phyloP scores from a whole-genome alignment of 2,329 filamentous ascomycete genomes.

The Pseudocercospora cruenta region DNA sequence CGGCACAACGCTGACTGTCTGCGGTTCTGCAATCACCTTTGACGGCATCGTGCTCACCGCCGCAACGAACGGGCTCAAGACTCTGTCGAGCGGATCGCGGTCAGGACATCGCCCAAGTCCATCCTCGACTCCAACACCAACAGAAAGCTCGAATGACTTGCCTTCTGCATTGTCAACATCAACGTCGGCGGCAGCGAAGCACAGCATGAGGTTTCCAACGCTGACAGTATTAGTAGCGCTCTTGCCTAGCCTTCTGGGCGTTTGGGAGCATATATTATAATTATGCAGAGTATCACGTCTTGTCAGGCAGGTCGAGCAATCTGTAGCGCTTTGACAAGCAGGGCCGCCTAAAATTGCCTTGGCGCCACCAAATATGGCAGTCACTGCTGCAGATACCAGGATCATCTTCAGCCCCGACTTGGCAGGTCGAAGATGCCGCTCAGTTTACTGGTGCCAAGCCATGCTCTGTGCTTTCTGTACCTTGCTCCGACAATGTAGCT shows the following conservation, averaged over 20 bases:
- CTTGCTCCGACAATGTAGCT: conserved; percentile 1
- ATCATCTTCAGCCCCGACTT: not conserved
- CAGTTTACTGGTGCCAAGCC: not conserved
- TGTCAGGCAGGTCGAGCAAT: too few relatives aligned
- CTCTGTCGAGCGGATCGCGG: not conserved
- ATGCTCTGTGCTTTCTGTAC: not conserved
- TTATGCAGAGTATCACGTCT: too few relatives aligned
- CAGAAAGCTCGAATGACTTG: not conserved
- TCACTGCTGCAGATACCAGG: not conserved
- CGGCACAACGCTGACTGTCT: not conserved
- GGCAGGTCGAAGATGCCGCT: not conserved
- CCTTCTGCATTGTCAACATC: not conserved
- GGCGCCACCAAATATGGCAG: not conserved
- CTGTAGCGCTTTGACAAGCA: not conserved
- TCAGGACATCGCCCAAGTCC: not conserved
- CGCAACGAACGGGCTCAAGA: not conserved
- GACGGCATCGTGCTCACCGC: not conserved
- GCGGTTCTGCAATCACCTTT: not conserved
- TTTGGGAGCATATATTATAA: too few relatives aligned
- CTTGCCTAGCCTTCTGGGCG: not conserved
- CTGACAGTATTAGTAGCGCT: not conserved
- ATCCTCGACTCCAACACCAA: not conserved
- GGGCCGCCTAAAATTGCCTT: not conserved
- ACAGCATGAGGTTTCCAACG: not conserved
- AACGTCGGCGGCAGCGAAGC: not conserved